These are phyloP conservation scores for Withania somnifera DNA, from an alignment of 305 asterid genomes.

Conservation along the genomic window DNA sequence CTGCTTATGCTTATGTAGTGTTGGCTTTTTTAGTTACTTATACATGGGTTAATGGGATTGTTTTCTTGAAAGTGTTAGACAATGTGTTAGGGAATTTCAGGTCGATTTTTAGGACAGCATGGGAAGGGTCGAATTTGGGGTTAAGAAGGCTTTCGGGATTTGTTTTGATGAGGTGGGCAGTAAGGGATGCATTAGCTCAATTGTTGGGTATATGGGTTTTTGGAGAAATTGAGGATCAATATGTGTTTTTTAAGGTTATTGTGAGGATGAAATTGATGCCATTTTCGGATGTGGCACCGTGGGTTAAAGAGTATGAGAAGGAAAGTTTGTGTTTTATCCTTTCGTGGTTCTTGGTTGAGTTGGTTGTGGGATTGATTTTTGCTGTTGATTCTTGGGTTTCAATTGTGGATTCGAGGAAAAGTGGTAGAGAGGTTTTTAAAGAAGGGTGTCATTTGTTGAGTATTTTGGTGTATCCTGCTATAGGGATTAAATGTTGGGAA, in stretches of 20 bases:
- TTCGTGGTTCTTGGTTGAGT: conserved; percentile 62
- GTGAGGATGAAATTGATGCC: conserved; percentile 91
- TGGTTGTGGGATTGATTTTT: conserved; percentile 58
- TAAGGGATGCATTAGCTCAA: conserved; percentile 80
- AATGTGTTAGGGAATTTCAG: conserved; percentile 46
- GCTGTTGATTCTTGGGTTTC: conserved; percentile 83
- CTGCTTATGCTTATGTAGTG: conserved; percentile 58
- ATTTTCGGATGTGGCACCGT: conserved; percentile 57
- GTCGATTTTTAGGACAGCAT: conserved; percentile 42
- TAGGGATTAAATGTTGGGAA: conserved; percentile 70
- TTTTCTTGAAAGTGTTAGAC: conserved; percentile 65
- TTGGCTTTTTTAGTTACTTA: conserved; percentile 64
- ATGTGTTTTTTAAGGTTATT: conserved; percentile 64
- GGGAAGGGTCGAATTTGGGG: conserved; percentile 76
- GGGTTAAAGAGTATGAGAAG: conserved; percentile 74
- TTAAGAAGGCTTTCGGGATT: conserved; percentile 66
- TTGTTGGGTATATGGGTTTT: conserved; percentile 62
- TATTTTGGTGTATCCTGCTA: conserved; percentile 48
- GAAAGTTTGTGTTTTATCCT: conserved; percentile 58
- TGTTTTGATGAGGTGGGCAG: conserved; percentile 87
- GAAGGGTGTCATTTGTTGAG: conserved; percentile 67
- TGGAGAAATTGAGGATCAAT: conserved; percentile 87
- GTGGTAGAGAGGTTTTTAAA: conserved; percentile 80
- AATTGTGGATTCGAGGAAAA: conserved; percentile 62
- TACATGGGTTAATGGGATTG: conserved; percentile 66